Evolutionary conservation across 345 rosid species (phyloP), one percentile per base, ranked within the genome.

Genomic region (Hibiscus mutabilis): DNA sequence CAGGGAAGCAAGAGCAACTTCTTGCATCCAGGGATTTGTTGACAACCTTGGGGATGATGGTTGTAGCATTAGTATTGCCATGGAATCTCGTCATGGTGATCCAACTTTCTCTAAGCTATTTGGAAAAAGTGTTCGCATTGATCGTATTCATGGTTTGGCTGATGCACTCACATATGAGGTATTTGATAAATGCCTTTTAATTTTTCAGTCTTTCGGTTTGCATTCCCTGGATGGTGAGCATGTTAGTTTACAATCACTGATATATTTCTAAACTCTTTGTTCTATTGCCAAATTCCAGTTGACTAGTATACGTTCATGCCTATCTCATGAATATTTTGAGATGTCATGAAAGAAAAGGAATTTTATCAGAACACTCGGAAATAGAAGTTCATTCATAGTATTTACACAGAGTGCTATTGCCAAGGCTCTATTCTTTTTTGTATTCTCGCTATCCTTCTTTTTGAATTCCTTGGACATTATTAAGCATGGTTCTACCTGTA

Each of bases 91-190:
- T 73, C 97, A 88, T 76, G 98, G 98, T 58, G 98, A 91, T 83
- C 89, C 96, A 66, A 89, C 96, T 73, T 94, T 94, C 86, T 94
- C 97, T 72, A 94, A 88, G 87, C 91, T 94, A 77, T 88, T 87
- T 73, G 93, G 97, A 33, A 94, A 94, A 76, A 86, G 76, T 72
- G 87, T 94, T 73, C 92, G 98, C 72, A 88, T 94, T 78, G 98
- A 91, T 79, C 96, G 97, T 53, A 91, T 94, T 75, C 88, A 80
- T 51, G 97, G 97, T 74, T 79, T 94, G 75, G 98, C 98, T 21
- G 98, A 91, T 85, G 83, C 91, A n/a, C 81, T 89, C 52, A 94
- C 98, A 22, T 94, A 88, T 73, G 96, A 94, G 98, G 98, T 94
- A 82, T 68, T 61, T 44, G 55, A 66, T 76, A 4, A 31, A 58